These are phyloP conservation scores for Crucibulum laeve DNA, from an alignment of 768 basidiomycete species.

Conservation along the genomic window DNA sequence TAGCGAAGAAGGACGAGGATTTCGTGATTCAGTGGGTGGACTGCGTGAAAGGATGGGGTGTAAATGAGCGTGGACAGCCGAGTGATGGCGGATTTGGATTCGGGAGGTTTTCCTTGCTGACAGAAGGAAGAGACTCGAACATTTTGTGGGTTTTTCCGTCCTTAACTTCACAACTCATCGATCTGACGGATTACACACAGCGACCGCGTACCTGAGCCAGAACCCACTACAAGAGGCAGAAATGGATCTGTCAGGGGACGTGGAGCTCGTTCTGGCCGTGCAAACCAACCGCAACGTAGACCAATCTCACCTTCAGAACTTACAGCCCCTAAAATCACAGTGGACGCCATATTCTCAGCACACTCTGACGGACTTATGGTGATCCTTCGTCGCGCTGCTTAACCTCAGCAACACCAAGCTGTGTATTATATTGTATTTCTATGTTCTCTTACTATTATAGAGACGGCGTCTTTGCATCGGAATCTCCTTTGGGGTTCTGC, in stretches of 20 bases:
- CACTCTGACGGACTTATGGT: slow-evolving; percentile 85
- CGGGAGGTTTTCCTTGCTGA: slow-evolving; percentile 58
- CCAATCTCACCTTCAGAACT: background rate
- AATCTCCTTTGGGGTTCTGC: too few species aligned
- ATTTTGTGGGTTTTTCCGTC: slow-evolving; percentile 30
- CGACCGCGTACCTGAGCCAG: slow-evolving; percentile 28
- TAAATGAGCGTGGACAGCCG: slow-evolving; percentile 79
- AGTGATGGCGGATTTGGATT: slow-evolving; percentile 85
- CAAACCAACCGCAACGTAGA: background rate
- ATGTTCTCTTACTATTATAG: background rate
- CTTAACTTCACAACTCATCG: slow-evolving; percentile 1
- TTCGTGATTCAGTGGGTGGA: slow-evolving; percentile 72
- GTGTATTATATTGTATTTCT: background rate
- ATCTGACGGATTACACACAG: slow-evolving; percentile 11
- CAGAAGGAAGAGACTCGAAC: slow-evolving; percentile 57
- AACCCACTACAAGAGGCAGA: slow-evolving; percentile 7
- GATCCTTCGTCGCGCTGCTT: slow-evolving; percentile 54
- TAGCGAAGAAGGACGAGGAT: slow-evolving; percentile 56
- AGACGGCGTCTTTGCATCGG: background rate
- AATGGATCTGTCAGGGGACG: slow-evolving; percentile 12
- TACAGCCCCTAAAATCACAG: slow-evolving; percentile 25
- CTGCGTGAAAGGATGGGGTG: slow-evolving; percentile 77
- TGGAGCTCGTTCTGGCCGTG: slow-evolving; percentile 2
- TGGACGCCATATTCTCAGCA: slow-evolving; percentile 82
- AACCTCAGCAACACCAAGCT: slow-evolving; percentile 3